Evolutionary conservation across 2,329 filamentous ascomycete genomes (phyloP).

Genomic region (Fusarium newnesense): DNA sequence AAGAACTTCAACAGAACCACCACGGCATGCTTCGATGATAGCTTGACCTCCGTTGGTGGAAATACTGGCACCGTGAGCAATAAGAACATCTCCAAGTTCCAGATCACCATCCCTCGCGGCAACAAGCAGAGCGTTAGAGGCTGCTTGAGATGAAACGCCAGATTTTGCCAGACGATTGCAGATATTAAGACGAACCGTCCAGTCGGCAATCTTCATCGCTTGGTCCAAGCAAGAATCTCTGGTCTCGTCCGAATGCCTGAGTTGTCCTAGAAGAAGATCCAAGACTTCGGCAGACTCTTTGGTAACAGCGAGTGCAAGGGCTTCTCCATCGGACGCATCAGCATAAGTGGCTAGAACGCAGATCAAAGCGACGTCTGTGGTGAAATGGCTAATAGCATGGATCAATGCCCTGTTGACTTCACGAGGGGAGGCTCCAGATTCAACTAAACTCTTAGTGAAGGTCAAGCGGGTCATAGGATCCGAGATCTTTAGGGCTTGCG

Average conservation of each 20-base stretch:
- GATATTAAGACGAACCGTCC: conserved; percentile 53
- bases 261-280: conserved; percentile 54
- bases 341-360: conserved; percentile 57
- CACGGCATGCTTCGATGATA: conserved; percentile 64
- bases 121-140: conserved; percentile 61
- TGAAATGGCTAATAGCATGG: conserved; percentile 59
- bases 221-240: conserved; percentile 57
- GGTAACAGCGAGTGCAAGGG: conserved; percentile 58
- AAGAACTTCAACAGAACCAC: conserved; percentile 61
- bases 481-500: conserved; percentile 61
- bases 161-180: conserved; percentile 58
- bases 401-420: conserved; percentile 64
- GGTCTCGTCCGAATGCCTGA: conserved; percentile 49
- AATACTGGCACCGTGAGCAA: conserved; percentile 62
- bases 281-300: conserved; percentile 58
- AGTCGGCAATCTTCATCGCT: conserved; percentile 55
- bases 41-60: conserved; percentile 63
- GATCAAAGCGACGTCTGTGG: conserved; percentile 61
- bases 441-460: conserved; percentile 61
- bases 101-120: conserved; percentile 65
- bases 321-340: conserved; percentile 62
- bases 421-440: conserved; percentile 57
- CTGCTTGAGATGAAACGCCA: conserved; percentile 56
- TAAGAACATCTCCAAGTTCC: conserved; percentile 60
- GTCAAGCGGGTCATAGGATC: conserved; percentile 63